These are phyloP conservation scores for Oidiodendron maius DNA, from an alignment of 495 filamentous ascomycete genomes.

Conservation along the genomic window DNA sequence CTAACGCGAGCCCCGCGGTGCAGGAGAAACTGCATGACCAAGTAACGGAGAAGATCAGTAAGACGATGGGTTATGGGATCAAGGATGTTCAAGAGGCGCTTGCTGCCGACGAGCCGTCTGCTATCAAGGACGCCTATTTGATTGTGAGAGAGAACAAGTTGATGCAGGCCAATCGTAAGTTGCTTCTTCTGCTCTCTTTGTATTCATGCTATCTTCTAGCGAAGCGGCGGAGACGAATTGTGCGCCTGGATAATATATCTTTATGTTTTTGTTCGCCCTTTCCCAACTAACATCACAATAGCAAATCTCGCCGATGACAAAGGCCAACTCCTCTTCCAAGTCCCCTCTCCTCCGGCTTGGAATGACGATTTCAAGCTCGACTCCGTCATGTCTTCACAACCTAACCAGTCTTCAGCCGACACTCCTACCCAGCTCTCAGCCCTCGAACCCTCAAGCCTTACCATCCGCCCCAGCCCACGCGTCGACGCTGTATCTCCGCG, in stretches of 20 bases:
- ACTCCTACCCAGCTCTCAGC: not conserved
- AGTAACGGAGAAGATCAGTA: constrained; percentile 89
- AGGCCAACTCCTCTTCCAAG: constrained; percentile 38
- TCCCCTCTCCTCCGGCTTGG: constrained; percentile 43
- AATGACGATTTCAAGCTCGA: constrained; percentile 24
- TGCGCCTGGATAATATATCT: not conserved
- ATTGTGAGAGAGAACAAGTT: constrained; percentile 97
- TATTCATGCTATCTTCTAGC: not conserved
- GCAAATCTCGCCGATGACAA: constrained; percentile 37
- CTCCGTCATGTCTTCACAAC: constrained; percentile 21
- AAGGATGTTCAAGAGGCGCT: constrained; percentile 94
- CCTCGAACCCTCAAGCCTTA: constrained; percentile 12
- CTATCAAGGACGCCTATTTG: constrained; percentile 97
- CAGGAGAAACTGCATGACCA: constrained; percentile 86
- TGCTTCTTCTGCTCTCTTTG: not conserved
- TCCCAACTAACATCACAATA: constrained; percentile 1
- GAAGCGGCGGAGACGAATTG: no score
- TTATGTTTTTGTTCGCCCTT: no score
- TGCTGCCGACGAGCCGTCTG: constrained; percentile 84
- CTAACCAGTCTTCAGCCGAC: not conserved
- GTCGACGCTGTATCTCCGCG: constrained; percentile 21
- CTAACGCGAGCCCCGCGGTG: constrained; percentile 67
- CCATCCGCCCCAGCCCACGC: constrained; percentile 33
- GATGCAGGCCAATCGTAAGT: constrained; percentile 90
- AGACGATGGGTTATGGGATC: constrained; percentile 94